phyloP scores from a whole-genome alignment of 495 filamentous ascomycete genomes.

The Saxophila tyrrhenica region DNA sequence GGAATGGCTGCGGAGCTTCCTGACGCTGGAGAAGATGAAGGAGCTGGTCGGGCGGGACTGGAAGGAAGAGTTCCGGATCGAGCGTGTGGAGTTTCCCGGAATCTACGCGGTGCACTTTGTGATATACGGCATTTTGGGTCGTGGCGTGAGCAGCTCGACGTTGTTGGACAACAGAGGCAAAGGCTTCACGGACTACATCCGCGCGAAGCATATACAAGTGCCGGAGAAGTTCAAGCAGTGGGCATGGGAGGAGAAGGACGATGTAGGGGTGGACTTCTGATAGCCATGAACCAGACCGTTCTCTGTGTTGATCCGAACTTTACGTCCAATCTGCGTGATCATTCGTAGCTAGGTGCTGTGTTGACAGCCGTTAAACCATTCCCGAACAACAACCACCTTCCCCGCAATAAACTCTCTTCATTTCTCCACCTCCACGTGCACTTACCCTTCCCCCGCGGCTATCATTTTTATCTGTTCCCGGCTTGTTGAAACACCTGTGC shows the following conservation, averaged over 20 bases:
- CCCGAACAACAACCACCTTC: no score
- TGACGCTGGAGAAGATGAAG: constrained; percentile 21
- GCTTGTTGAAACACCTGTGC: no score
- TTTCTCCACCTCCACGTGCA: no score
- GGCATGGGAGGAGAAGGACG: background rate
- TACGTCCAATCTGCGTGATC: no score
- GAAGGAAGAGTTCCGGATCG: constrained; percentile 14
- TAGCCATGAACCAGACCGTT: no score
- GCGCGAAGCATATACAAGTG: constrained; percentile 17
- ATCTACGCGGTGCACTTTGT: constrained; percentile 25
- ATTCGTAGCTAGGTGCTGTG: no score
- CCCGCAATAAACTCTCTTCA: no score
- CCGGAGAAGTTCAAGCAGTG: constrained; percentile 6
- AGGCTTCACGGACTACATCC: constrained; percentile 23
- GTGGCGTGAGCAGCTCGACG: constrained; percentile 22
- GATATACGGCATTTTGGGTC: constrained; percentile 19
- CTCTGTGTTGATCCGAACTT: no score
- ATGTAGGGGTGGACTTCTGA: background rate
- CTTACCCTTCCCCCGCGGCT: no score
- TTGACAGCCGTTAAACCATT: no score
- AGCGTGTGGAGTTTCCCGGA: constrained; percentile 22
- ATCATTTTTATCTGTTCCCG: no score
- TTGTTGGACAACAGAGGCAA: constrained; percentile 22
- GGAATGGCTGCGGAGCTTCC: constrained; percentile 23
- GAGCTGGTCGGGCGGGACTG: constrained; percentile 22